Evolutionary conservation across 345 rosid species (phyloP).

Genomic region (Hibiscus trionum): DNA sequence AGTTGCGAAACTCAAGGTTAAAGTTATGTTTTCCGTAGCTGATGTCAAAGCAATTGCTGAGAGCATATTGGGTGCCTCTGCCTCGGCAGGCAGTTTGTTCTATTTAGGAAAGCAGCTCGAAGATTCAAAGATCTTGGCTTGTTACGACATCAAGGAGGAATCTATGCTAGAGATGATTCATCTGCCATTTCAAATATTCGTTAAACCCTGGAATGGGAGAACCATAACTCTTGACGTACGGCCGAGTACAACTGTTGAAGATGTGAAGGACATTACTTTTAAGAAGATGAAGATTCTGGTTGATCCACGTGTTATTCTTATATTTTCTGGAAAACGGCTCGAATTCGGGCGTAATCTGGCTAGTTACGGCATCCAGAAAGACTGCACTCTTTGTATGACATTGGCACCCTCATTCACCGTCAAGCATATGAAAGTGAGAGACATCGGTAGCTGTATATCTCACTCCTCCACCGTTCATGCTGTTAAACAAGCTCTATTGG

Average conservation of each 20-base stretch:
- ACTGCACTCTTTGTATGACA: constrained; percentile 17
- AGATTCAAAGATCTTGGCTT: constrained; percentile 27
- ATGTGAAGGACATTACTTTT: not conserved
- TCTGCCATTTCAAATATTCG: constrained; percentile 21
- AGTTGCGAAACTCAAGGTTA: constrained; percentile 17
- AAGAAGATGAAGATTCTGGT: constrained; percentile 12
- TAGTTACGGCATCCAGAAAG: constrained; percentile 22
- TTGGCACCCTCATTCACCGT: constrained; percentile 3
- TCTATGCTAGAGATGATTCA: constrained; percentile 15
- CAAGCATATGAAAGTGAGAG: not conserved
- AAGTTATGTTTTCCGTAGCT: constrained; percentile 13
- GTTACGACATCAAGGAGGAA: constrained; percentile 23
- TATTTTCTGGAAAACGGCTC: constrained; percentile 25
- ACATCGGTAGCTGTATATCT: not conserved
- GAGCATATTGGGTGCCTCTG: constrained; percentile 1
- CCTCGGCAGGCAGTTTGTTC: constrained; percentile 1
- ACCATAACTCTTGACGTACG: constrained; percentile 28
- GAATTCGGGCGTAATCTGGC: constrained; percentile 12
- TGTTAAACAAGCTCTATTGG: not conserved
- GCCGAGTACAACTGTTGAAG: constrained; percentile 13
- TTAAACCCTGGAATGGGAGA: constrained; percentile 25
- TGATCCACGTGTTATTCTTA: not conserved
- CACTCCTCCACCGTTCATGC: not conserved
- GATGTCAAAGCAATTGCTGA: constrained; percentile 28
- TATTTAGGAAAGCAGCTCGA: constrained; percentile 22